Percentiles rank a stretch among this genome's conserved stretches.
Evolutionary conservation across 1,284 basidiomycete species (phyloP).

Genomic region (Heterobasidion occidentale): DNA sequence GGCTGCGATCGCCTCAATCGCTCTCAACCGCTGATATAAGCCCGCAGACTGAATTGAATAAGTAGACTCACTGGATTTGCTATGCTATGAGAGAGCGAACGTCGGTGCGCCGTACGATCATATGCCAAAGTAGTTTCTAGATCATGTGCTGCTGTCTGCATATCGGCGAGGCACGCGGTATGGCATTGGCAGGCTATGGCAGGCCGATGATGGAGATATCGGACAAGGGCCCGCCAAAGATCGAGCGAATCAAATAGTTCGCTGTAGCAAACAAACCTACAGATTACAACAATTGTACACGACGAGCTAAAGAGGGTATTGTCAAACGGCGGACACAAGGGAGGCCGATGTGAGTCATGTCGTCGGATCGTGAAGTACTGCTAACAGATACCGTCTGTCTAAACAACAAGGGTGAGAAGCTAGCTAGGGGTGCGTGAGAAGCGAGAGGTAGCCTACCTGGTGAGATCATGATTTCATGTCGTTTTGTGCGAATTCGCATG

Average conservation of each 20-base stretch:
- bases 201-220: neutral
- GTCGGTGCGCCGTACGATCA: too few species aligned
- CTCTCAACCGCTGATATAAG: too few species aligned
- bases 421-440: neutral
- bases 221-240: neutral
- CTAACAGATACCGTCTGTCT: slow-evolving; percentile 81
- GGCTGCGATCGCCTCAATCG: too few species aligned
- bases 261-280: neutral
- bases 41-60: too few species aligned
- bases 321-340: neutral
- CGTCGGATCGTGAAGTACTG: slow-evolving; percentile 75
- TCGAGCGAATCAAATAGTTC: neutral
- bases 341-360: slow-evolving; percentile 15
- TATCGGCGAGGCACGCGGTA: neutral
- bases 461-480: slow-evolving; percentile 91
- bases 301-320: neutral
- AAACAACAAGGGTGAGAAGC: slow-evolving; percentile 3
- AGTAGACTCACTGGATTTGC: too few species aligned
- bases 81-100: too few species aligned
- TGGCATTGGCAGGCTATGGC: neutral
- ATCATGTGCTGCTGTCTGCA: too few species aligned
- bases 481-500: slow-evolving; percentile 84
- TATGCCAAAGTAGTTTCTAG: too few species aligned
- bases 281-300: neutral
- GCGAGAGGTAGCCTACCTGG: slow-evolving; percentile 53